phyloP scores from a whole-genome alignment of 1,139 yeast species.

The Zygoascus hellenicus region DNA sequence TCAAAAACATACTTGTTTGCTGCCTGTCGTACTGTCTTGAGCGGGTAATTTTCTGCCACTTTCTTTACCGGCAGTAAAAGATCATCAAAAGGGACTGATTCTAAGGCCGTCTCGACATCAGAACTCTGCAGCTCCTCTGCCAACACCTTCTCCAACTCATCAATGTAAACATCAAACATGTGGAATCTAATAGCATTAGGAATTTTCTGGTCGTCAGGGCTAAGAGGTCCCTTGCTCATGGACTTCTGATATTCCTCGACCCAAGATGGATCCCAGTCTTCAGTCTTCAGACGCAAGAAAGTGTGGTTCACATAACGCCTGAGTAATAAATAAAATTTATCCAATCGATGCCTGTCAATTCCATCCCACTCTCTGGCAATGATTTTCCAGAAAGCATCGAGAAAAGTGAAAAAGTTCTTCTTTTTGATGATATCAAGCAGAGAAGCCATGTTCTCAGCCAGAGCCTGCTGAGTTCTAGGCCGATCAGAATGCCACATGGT shows the following conservation, averaged over 20 bases:
- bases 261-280: slow-evolving; percentile 51
- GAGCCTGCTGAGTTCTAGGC: slow-evolving; percentile 81
- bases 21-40: slow-evolving; percentile 62
- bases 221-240: slow-evolving; percentile 35
- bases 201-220: slow-evolving; percentile 38
- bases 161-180: slow-evolving; percentile 74
- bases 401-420: slow-evolving; percentile 46
- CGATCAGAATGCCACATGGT: slow-evolving; percentile 95
- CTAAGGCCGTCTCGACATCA: slow-evolving; percentile 21
- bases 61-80: slow-evolving; percentile 55
- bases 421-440: slow-evolving; percentile 41
- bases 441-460: slow-evolving; percentile 68
- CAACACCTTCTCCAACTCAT: slow-evolving; percentile 70
- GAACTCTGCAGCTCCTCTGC: slow-evolving; percentile 37
- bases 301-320: slow-evolving; percentile 70
- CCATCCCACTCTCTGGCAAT: slow-evolving; percentile 77
- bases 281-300: slow-evolving; percentile 48
- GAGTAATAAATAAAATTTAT: slow-evolving; percentile 75
- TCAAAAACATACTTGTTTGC: slow-evolving; percentile 59
- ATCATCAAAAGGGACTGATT: slow-evolving; percentile 47
- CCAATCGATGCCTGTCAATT: slow-evolving; percentile 72
- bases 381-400: slow-evolving; percentile 76
- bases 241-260: slow-evolving; percentile 45
- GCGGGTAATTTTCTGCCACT: slow-evolving; percentile 45
- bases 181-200: slow-evolving; percentile 82